Conservation (phyloP, 345 rosid species). For the Firmiana major region DNA sequence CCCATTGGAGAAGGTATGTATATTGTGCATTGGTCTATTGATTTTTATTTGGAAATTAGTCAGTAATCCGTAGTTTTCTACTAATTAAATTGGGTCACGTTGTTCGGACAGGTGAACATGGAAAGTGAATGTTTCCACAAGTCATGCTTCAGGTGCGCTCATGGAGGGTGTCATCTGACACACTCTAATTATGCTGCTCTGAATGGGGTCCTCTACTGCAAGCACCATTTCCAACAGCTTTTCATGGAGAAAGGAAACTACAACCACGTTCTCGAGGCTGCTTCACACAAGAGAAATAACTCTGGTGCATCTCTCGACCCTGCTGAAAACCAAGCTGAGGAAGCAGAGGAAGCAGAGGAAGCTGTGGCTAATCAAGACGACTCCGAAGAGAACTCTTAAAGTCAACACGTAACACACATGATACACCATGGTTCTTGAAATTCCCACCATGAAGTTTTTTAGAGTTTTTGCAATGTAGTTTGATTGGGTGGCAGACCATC, state of each 20-base stretch:
- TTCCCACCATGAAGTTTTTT: not conserved
- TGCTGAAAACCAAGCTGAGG: slow-evolving; percentile 39
- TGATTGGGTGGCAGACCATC: too few species aligned
- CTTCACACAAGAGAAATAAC: slow-evolving; percentile 59
- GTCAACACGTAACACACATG: not conserved
- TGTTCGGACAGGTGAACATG: slow-evolving; percentile 51
- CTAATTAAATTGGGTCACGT: not conserved
- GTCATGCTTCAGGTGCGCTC: slow-evolving; percentile 95
- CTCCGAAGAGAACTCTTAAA: slow-evolving; percentile 22
- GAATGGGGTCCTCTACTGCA: slow-evolving; percentile 88
- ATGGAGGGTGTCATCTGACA: slow-evolving; percentile 82
- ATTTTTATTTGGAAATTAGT: not conserved
- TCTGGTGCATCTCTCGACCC: slow-evolving; percentile 34
- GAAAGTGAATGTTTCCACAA: slow-evolving; percentile 96
- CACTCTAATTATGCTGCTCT: slow-evolving; percentile 93
- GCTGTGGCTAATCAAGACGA: slow-evolving; percentile 16
- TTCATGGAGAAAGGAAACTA: slow-evolving; percentile 96
- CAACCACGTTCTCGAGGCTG: slow-evolving; percentile 70
- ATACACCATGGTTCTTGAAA: not conserved
- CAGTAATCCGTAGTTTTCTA: not conserved
- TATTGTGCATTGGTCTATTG: not conserved
- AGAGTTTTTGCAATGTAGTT: not conserved
- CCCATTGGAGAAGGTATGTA: slow-evolving; percentile 85
- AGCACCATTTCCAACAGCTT: slow-evolving; percentile 89
- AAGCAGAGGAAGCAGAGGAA: not conserved